Conservation (phyloP, 257 asterid species). For the Gardenia jasminoides region DNA sequence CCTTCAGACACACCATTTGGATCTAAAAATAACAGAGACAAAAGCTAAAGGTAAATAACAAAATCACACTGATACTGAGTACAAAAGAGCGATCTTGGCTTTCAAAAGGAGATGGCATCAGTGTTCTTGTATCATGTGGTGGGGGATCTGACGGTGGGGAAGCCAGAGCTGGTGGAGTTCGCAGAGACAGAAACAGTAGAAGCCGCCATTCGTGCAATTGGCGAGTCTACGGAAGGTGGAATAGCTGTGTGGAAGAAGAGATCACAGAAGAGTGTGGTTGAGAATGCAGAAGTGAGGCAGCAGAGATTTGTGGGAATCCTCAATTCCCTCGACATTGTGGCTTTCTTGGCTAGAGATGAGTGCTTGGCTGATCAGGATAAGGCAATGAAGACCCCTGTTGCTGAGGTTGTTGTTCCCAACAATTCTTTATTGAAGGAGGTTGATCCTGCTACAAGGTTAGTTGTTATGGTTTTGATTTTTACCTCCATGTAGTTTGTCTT, state of each 20-base stretch:
- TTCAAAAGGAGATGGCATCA: conserved; percentile 56
- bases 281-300: conserved; percentile 72
- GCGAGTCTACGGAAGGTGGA: conserved; percentile 86
- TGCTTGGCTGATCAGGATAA: conserved; percentile 65
- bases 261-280: conserved; percentile 48
- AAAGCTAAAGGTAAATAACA: background rate
- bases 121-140: conserved; percentile 91
- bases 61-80: background rate
- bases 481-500: background rate
- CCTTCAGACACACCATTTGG: background rate
- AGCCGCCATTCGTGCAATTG: conserved; percentile 80
- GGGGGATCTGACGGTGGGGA: conserved; percentile 98
- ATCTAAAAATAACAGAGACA: background rate
- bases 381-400: conserved; percentile 82
- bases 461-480: background rate
- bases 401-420: conserved; percentile 66
- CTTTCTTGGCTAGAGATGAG: conserved; percentile 74
- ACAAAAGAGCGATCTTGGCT: conserved; percentile 3
- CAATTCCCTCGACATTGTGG: conserved; percentile 77
- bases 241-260: conserved; percentile 88
- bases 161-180: conserved; percentile 90
- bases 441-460: conserved; percentile 94
- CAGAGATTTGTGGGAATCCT: conserved; percentile 90
- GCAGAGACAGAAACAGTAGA: conserved; percentile 77
- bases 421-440: conserved; percentile 72